Percentiles rank a stretch among this genome's conserved stretches.
phyloP scores from a whole-genome alignment of 441 rosid genomes.

The Adansonia gregorii region DNA sequence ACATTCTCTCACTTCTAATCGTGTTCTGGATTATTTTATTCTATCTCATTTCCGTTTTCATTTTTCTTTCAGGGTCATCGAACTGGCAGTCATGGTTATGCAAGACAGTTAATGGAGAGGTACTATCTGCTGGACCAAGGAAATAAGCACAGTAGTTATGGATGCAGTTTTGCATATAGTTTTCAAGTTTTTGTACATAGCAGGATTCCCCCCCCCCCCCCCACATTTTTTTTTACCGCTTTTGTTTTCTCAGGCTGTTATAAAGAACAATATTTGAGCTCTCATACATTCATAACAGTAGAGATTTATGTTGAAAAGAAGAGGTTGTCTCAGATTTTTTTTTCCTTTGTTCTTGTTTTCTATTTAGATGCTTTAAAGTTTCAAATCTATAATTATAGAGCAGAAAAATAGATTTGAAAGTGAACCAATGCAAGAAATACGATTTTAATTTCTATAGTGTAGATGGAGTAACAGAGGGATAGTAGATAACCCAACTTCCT shows the following conservation, averaged over 20 bases:
- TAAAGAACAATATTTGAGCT: background rate
- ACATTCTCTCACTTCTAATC: background rate
- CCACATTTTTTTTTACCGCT: background rate
- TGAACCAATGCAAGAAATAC: background rate
- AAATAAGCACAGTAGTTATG: slow-evolving; percentile 1
- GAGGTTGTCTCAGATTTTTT: background rate
- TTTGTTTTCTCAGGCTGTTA: background rate
- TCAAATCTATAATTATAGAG: too few relatives aligned
- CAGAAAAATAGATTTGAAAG: too few relatives aligned
- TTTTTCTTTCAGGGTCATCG: slow-evolving; percentile 24
- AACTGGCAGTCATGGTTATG: background rate
- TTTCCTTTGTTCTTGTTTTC: background rate
- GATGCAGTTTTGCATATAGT: slow-evolving; percentile 18
- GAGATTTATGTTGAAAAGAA: background rate
- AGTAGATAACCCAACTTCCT: too few relatives aligned
- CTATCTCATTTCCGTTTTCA: background rate
- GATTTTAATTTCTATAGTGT: too few relatives aligned
- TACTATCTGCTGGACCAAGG: background rate
- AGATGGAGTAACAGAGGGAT: too few relatives aligned
- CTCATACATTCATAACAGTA: background rate
- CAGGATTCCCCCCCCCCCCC: background rate
- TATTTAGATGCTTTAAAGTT: background rate
- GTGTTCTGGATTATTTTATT: background rate
- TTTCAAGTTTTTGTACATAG: slow-evolving; percentile 30
- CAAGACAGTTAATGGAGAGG: slow-evolving; percentile 19